Evolutionary conservation across 345 rosid genomes (phyloP), one percentile per base, ranked within the genome.

Genomic region (Eucalyptus globulus): DNA sequence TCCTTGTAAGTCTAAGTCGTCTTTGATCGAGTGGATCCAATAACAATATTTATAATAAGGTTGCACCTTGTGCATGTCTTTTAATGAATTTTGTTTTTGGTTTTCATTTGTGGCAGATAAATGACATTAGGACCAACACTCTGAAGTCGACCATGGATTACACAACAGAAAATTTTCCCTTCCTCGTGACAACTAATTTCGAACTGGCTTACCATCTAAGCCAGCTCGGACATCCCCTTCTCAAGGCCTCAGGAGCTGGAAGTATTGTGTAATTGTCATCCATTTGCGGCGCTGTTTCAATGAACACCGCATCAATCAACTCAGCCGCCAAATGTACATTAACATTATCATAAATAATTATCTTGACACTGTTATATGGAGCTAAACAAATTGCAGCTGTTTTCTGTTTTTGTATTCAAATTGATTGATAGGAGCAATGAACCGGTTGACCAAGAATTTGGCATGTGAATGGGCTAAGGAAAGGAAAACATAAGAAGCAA

Each of bases 191-290:
- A 9, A 91, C 94, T 19, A 95, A 96, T 88, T 86, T 93, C 10
- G 95, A 96, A 86, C 90, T 95, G 7, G 90, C 93, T 54, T 45
- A 45, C 47, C 47, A 45, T 45, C 47, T 45, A 45, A 45, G 47
- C 92, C 95, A 92, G 86, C 93, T 95, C 53, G 91, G 94, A 24
- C 93, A 96, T 89, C 95, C 95, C 40, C 92, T 95, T 6, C 56
- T 96, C 16, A 93, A 94, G 90, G 91, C 92, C 45, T 93, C 95
- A 1, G 91, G 95, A 16, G 89, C 89, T 6, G 97, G 93, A 62
- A 93, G 91, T 87, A 89, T 95, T 31, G 92, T 95, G 11, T 92
- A 94, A 87, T 87, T 94, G 31, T 95, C 96, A 45, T 95, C 96
- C 6, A 89, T 90, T 27, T 87, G 88, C 6, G 92, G 95, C 24